Evolutionary conservation across 805 yeast genomes (phyloP).

Genomic region (Saccharomycopsis sp.): DNA sequence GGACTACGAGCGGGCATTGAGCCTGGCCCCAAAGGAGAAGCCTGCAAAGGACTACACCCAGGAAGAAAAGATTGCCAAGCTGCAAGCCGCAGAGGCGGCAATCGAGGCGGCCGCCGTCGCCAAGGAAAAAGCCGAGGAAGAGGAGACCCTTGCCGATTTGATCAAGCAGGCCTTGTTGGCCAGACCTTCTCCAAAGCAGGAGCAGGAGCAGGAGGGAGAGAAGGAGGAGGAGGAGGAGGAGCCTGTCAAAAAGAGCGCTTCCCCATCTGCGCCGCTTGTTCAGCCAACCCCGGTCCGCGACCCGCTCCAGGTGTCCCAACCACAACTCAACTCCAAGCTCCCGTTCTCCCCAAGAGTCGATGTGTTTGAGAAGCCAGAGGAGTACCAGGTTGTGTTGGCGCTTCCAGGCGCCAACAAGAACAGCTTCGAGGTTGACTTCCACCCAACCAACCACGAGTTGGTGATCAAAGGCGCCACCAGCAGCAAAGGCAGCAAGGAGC

Average conservation of each 20-base stretch:
- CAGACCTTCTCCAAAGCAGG: constrained; percentile 11
- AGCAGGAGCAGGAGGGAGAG: constrained; percentile 9
- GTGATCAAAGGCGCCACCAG: constrained; percentile 36
- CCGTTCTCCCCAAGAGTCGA: constrained; percentile 54
- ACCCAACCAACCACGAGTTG: constrained; percentile 47
- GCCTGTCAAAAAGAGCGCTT: neutral
- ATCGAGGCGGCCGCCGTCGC: constrained; percentile 4
- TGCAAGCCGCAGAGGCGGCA: constrained; percentile 12
- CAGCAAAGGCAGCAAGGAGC: constrained; percentile 28
- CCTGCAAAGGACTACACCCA: neutral
- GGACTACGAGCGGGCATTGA: neutral
- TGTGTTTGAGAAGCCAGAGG: constrained; percentile 41
- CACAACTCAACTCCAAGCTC: constrained; percentile 31
- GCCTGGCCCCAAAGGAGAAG: neutral
- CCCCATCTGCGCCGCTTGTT: neutral
- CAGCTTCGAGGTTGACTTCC: constrained; percentile 47
- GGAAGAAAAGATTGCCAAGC: constrained; percentile 4
- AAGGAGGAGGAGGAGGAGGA: constrained; percentile 4
- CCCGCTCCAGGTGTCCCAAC: constrained; percentile 38
- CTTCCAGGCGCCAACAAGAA: constrained; percentile 51
- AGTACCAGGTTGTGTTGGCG: constrained; percentile 41
- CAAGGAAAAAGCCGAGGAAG: constrained; percentile 16
- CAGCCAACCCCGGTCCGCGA: constrained; percentile 28
- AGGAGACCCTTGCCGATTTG: constrained; percentile 16
- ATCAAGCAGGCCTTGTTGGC: constrained; percentile 22